These are phyloP conservation scores for Pseudogymnoascus sp. DNA, from an alignment of 2,329 filamentous ascomycete species.

Conservation along the genomic window DNA sequence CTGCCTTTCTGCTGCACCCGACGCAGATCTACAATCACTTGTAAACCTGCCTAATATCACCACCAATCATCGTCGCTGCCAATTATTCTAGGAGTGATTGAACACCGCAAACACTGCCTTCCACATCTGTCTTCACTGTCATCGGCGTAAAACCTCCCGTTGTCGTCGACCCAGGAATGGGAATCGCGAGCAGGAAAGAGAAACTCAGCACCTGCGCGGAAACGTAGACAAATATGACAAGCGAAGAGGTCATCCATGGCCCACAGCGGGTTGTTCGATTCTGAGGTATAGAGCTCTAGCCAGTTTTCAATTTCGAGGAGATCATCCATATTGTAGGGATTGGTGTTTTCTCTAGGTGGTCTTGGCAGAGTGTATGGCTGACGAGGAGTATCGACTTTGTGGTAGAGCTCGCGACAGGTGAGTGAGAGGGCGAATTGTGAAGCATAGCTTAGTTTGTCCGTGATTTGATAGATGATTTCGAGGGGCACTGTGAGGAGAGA, in stretches of 20 bases:
- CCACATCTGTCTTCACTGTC: too few relatives aligned
- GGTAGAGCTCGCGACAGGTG: background rate
- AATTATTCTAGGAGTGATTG: too few relatives aligned
- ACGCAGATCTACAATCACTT: background rate
- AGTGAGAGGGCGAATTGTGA: background rate
- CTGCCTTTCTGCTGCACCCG: background rate
- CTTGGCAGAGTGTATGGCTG: background rate
- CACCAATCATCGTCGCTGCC: background rate
- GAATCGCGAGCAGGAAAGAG: too few relatives aligned
- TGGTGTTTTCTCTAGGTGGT: too few relatives aligned
- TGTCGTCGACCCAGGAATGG: too few relatives aligned
- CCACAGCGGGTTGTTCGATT: too few relatives aligned
- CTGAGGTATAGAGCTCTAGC: background rate
- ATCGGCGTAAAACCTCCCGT: too few relatives aligned
- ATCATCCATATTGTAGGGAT: background rate
- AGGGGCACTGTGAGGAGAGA: background rate
- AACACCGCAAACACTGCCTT: too few relatives aligned
- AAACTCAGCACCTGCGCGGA: too few relatives aligned
- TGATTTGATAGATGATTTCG: background rate
- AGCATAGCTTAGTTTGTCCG: background rate
- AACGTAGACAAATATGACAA: background rate
- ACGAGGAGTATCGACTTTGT: background rate
- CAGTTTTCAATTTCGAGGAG: background rate
- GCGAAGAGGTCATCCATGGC: too few relatives aligned
- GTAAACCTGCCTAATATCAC: background rate